These are phyloP conservation scores for Termitomyces sp. DNA, from an alignment of 1,284 basidiomycete genomes.

Conservation along the genomic window DNA sequence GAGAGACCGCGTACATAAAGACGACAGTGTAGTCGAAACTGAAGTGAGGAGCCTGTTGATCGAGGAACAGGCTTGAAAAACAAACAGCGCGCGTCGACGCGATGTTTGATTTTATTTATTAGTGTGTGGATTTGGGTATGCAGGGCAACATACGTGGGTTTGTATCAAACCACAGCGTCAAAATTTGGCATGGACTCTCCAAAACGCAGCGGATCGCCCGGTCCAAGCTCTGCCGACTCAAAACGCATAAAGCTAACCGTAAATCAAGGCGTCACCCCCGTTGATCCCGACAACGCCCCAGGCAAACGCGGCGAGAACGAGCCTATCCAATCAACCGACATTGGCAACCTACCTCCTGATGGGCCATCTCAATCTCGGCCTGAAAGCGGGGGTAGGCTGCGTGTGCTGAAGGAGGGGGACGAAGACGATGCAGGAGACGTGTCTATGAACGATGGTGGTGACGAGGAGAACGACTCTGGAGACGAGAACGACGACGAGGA, in stretches of 20 bases:
- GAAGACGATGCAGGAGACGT: conserved; percentile 64
- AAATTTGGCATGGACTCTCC: conserved; percentile 56
- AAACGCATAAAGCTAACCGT: conserved; percentile 66
- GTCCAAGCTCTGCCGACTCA: conserved; percentile 48
- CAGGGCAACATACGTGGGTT: conserved; percentile 13
- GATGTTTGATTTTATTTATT: conserved; percentile 5
- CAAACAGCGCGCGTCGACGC: too few relatives aligned
- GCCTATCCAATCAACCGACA: conserved; percentile 63
- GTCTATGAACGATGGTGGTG: conserved; percentile 67
- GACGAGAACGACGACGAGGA: conserved; percentile 77
- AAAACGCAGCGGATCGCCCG: conserved; percentile 67
- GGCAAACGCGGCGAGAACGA: conserved; percentile 76
- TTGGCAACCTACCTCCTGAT: conserved; percentile 63
- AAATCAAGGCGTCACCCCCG: conserved; percentile 58
- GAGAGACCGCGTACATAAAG: too few relatives aligned
- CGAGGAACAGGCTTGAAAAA: too few relatives aligned
- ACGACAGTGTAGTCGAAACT: too few relatives aligned
- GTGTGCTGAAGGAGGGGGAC: conserved; percentile 54
- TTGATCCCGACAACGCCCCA: conserved; percentile 69
- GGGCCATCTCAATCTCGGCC: conserved; percentile 39
- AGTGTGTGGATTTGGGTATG: conserved; percentile 7
- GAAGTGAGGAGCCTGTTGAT: too few relatives aligned
- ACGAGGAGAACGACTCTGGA: conserved; percentile 55
- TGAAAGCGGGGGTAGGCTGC: conserved; percentile 47
- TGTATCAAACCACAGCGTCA: conserved; percentile 13